Evolutionary conservation across 306 rosid genomes (phyloP).

Genomic region (Canavalia ensiformis): DNA sequence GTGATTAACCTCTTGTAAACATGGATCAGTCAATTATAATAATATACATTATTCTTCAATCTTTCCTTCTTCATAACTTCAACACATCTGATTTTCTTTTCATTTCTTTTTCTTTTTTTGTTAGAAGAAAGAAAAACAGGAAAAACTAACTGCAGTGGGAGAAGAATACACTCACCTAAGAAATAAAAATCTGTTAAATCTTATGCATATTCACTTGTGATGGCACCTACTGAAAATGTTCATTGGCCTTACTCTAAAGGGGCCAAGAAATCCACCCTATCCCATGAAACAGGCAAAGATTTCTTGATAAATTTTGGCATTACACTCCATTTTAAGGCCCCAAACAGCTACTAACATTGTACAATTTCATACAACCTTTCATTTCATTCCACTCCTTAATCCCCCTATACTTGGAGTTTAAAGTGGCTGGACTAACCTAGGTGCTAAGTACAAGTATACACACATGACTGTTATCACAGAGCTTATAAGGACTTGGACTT

Average conservation of each 20-base stretch:
- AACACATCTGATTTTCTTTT: background rate
- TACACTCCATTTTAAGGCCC: background rate
- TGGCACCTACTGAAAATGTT: background rate
- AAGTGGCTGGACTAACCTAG: background rate
- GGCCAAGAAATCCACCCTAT: background rate
- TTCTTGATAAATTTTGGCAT: conserved; percentile 12
- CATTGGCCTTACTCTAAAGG: background rate
- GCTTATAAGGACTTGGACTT: background rate
- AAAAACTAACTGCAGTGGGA: background rate
- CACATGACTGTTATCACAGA: background rate
- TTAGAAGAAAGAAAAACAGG: background rate
- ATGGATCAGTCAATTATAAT: too few relatives aligned
- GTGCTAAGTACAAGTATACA: background rate
- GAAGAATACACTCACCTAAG: background rate
- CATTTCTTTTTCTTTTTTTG: background rate
- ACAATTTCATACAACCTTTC: conserved; percentile 5
- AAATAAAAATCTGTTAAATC: background rate
- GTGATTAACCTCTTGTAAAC: too few relatives aligned
- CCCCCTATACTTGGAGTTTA: background rate
- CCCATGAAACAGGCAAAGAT: conserved; percentile 1
- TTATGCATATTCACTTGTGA: background rate
- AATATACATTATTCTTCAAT: too few relatives aligned
- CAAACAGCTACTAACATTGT: conserved; percentile 12
- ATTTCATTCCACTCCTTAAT: background rate
- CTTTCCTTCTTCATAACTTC: too few relatives aligned